Base-by-base conservation (phyloP, 2,329 filamentous ascomycete genomes). In the Fusarium tricinctum region DNA sequence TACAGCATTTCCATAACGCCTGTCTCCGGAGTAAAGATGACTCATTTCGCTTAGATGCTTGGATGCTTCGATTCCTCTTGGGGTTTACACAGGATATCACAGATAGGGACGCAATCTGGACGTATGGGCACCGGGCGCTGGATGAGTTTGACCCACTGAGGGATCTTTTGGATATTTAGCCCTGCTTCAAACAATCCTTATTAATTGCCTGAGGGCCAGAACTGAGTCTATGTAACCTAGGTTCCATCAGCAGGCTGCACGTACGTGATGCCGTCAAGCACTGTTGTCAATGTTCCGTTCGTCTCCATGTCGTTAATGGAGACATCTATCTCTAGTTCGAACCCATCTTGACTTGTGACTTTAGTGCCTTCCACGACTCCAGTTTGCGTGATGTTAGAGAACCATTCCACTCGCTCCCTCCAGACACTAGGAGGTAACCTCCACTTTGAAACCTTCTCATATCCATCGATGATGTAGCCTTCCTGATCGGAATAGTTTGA, bases 331-430 rank as follows among this genome's bases (percentile, higher is more conserved):
- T 46, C 33, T 9, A 66, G 9, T 45, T 63, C 49, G 46, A 63
- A 63, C 8, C 58, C 63, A 32, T 49, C 40, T 32, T 26, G 9
- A 10, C 49, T 59, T 28, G 81, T 83, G 48, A 74, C 77, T 70
- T 83, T 84, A 1, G 74, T 79, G 0, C 71, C 76, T 12, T 71
- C 60, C 0, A 70, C 69, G 6, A 57, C 66, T 0, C 81, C 81
- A 1, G 69, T 78, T 26, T 78, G 74, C 2, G 70, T 68, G 3
- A 82, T 63, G 55, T 82, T 74, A 1, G 80, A 83, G 20, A 72
- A 78, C 80, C 79, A 83, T 40, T 80, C 74, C 1, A 81, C 42
- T 15, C 67, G 38, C 53, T 74, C 75, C 9, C 58, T 46, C 65
- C 67, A 70, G 15, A 52, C 38, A 22, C 33, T 52, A 26, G 49